Conservation (phyloP, 805 yeast species). For the Komagataella pastoris region DNA sequence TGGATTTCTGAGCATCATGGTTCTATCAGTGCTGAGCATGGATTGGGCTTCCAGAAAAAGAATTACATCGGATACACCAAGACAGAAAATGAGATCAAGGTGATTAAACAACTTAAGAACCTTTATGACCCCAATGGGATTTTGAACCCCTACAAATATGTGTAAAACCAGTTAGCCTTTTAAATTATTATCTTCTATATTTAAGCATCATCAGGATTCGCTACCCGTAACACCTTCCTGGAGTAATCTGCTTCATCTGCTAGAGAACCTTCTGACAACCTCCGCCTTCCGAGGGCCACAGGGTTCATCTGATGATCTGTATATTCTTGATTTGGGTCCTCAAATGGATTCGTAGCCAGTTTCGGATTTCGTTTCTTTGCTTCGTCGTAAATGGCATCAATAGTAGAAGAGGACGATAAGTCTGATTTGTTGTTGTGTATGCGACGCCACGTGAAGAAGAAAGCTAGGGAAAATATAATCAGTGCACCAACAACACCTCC, state of each 20-base stretch:
- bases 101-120: slow-evolving; percentile 71
- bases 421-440: slow-evolving; percentile 17
- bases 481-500: slow-evolving; percentile 21
- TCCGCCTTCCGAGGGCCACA: slow-evolving; percentile 67
- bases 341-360: slow-evolving; percentile 40
- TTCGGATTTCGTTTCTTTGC: slow-evolving; percentile 33
- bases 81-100: slow-evolving; percentile 48
- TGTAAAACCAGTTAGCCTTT: slow-evolving; percentile 21
- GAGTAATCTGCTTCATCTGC: slow-evolving; percentile 80
- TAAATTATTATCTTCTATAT: not conserved
- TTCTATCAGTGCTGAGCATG: slow-evolving; percentile 95
- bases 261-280: slow-evolving; percentile 75
- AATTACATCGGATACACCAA: slow-evolving; percentile 81
- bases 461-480: slow-evolving; percentile 13
- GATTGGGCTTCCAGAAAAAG: slow-evolving; percentile 93
- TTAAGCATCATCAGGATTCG: slow-evolving; percentile 63
- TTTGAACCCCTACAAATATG: slow-evolving; percentile 88
- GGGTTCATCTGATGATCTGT: slow-evolving; percentile 61
- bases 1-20: slow-evolving; percentile 68
- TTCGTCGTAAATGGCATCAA: slow-evolving; percentile 45
- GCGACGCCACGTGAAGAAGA: slow-evolving; percentile 22
- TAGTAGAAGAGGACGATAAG: slow-evolving; percentile 19
- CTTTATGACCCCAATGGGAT: slow-evolving; percentile 85
- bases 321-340: slow-evolving; percentile 36
- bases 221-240: slow-evolving; percentile 71